These are phyloP conservation scores for Pochonia chlamydosporia DNA, from an alignment of 2,329 filamentous ascomycete species.

Conservation along the genomic window DNA sequence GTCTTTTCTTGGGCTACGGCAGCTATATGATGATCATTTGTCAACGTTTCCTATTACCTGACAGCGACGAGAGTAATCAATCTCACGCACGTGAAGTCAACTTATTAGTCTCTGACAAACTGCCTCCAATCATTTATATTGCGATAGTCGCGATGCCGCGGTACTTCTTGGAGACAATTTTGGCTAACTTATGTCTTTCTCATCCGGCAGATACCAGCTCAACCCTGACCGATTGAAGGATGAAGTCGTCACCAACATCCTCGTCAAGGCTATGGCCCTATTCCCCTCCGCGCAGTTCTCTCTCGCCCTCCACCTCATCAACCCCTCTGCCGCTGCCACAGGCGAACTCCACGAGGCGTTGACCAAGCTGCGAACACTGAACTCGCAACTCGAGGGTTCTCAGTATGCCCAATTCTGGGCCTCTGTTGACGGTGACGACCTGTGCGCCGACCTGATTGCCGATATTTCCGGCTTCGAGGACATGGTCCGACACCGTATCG, in stretches of 20 bases:
- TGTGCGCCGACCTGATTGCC: constrained; percentile 91
- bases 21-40: constrained; percentile 63
- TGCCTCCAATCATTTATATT: constrained; percentile 7
- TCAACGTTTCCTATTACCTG: constrained; percentile 99
- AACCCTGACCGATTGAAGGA: constrained; percentile 97
- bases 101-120: constrained; percentile 64
- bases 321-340: constrained; percentile 62
- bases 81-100: constrained; percentile 14
- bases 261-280: constrained; percentile 95
- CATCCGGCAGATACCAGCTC: constrained; percentile 81
- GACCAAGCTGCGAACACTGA: constrained; percentile 76
- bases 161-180: neutral
- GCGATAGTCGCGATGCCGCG: neutral
- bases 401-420: constrained; percentile 93
- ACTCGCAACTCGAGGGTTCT: constrained; percentile 80
- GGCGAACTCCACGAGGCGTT: constrained; percentile 85
- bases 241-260: constrained; percentile 97
- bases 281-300: constrained; percentile 96
- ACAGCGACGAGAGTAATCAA: constrained; percentile 44
- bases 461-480: constrained; percentile 96
- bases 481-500: constrained; percentile 83
- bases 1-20: constrained; percentile 10
- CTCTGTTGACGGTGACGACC: constrained; percentile 85
- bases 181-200: neutral
- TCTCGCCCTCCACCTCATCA: constrained; percentile 88